Conservation (phyloP, 2,329 filamentous ascomycete species). For the Fusarium albosuccineum region DNA sequence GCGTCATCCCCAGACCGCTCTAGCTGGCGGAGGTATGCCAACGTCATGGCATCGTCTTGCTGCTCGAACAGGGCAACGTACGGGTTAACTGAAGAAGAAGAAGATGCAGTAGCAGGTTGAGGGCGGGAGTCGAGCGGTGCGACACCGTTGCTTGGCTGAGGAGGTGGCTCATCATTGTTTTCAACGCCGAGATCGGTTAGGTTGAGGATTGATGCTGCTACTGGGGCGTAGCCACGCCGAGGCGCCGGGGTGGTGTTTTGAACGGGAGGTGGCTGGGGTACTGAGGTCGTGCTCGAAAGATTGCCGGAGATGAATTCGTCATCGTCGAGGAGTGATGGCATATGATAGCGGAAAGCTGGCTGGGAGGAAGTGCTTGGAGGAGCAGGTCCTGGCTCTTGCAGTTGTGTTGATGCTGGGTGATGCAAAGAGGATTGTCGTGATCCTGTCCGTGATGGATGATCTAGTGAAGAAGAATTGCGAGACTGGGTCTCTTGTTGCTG, state of each 20-base stretch:
- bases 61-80: conserved; percentile 49
- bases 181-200: conserved; percentile 26
- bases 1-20: conserved; percentile 41
- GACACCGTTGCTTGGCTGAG: not conserved
- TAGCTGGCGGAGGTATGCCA: conserved; percentile 47
- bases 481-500: not conserved
- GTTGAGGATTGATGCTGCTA: conserved; percentile 38
- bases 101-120: not conserved
- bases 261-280: conserved; percentile 7
- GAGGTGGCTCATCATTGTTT: conserved; percentile 2
- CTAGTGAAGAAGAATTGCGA: not conserved
- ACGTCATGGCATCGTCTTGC: conserved; percentile 49
- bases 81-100: conserved; percentile 43
- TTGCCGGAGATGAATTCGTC: conserved; percentile 28
- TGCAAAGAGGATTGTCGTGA: conserved; percentile 32
- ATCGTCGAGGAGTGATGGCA: conserved; percentile 40
- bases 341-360: conserved; percentile 35
- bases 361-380: conserved; percentile 14
- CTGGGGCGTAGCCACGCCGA: conserved; percentile 37
- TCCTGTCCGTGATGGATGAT: conserved; percentile 8
- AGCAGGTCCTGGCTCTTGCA: conserved; percentile 27
- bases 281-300: not conserved
- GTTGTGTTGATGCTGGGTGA: conserved; percentile 6
- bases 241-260: conserved; percentile 3
- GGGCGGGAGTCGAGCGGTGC: not conserved